A percentile compares a stretch with the other conserved stretches of the same genome.
These are phyloP conservation scores for Coccomyxa sp. DNA, from an alignment of 139 green algal genomes.

Conservation along the genomic window DNA sequence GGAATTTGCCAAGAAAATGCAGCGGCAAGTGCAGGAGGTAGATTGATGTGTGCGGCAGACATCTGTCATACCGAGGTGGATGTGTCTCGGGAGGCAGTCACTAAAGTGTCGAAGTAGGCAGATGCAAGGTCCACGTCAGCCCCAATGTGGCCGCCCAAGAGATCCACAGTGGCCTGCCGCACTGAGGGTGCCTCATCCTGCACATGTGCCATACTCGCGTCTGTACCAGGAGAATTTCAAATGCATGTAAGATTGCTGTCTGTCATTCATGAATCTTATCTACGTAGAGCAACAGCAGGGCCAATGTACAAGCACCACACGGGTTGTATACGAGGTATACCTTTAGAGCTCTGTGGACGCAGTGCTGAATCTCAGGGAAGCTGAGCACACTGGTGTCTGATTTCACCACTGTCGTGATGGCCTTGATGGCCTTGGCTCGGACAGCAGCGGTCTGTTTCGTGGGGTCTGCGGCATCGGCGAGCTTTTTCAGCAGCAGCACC, in stretches of 20 bases:
- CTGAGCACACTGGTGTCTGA: slow-evolving; percentile 57
- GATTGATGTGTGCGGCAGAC: background rate
- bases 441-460: slow-evolving; percentile 5
- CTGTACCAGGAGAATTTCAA: background rate
- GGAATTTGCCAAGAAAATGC: no score
- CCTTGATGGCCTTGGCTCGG: slow-evolving; percentile 43
- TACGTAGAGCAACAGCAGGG: background rate
- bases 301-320: no score
- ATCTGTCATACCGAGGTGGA: slow-evolving; percentile 37
- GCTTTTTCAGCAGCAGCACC: slow-evolving; percentile 38
- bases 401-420: slow-evolving; percentile 56
- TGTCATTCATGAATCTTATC: background rate
- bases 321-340: background rate
- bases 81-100: slow-evolving; percentile 47
- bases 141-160: slow-evolving; percentile 71
- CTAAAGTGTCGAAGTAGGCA: slow-evolving; percentile 69
- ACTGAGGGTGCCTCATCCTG: slow-evolving; percentile 79
- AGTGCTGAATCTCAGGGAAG: slow-evolving; percentile 43
- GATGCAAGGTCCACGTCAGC: slow-evolving; percentile 47
- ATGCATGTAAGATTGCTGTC: no score
- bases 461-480: slow-evolving; percentile 44
- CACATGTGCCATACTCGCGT: background rate
- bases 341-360: slow-evolving; percentile 46
- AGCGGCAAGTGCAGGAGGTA: background rate
- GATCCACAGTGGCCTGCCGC: slow-evolving; percentile 76